Conservation (phyloP, 306 rosid genomes). For the Medicago lupulina region DNA sequence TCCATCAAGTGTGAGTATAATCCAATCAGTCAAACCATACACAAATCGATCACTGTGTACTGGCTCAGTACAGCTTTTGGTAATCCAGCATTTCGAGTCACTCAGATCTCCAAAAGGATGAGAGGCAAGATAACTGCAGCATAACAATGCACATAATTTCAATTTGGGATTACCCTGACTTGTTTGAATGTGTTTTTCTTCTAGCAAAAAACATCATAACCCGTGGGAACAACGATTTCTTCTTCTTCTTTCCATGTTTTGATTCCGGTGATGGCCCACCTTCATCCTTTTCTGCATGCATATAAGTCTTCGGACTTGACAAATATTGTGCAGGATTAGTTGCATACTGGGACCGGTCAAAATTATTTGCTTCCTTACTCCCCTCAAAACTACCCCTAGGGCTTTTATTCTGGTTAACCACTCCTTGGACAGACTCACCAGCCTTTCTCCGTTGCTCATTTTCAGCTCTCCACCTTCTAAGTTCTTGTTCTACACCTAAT, state of each 20-base stretch:
- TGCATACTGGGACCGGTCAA: constrained; percentile 42
- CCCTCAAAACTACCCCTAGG: constrained; percentile 78
- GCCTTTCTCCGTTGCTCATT: constrained; percentile 80
- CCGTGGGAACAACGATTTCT: constrained; percentile 77
- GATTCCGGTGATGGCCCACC: constrained; percentile 62
- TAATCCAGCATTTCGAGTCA: constrained; percentile 52
- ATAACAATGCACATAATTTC: constrained; percentile 33
- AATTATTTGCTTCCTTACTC: constrained; percentile 52
- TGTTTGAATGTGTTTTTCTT: constrained; percentile 59
- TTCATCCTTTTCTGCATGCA: constrained; percentile 42
- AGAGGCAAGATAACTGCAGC: constrained; percentile 45
- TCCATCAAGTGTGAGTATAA: constrained; percentile 45
- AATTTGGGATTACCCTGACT: constrained; percentile 51
- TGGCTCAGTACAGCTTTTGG: constrained; percentile 34
- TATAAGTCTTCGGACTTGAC: constrained; percentile 60
- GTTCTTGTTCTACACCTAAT: constrained; percentile 91
- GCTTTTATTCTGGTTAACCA: constrained; percentile 56
- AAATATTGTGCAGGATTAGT: constrained; percentile 39
- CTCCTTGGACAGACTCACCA: constrained; percentile 63
- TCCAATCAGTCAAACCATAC: constrained; percentile 57
- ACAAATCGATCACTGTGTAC: constrained; percentile 53
- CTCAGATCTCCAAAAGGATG: constrained; percentile 43
- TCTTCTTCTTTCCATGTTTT: constrained; percentile 74
- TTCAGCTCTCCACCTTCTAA: constrained; percentile 96
- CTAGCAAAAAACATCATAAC: constrained; percentile 87